A percentile compares a stretch with the other conserved stretches of the same genome.
Evolutionary conservation across 768 basidiomycete species (phyloP).

Genomic region (Mycena galopus): DNA sequence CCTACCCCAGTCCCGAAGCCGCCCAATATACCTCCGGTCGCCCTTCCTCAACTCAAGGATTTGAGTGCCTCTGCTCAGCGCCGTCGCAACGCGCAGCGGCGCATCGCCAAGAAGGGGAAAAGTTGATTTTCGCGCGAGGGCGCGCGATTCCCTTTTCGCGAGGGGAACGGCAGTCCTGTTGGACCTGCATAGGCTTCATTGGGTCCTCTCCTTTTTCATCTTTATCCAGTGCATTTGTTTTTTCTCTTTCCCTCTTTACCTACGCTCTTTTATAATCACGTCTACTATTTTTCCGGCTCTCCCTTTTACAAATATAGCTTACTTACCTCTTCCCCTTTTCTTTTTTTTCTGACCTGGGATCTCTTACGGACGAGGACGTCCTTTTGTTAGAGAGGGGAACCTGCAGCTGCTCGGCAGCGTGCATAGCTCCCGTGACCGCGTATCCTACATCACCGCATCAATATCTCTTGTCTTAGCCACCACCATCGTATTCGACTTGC

Average conservation of each 20-base stretch:
- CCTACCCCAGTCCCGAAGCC: neutral
- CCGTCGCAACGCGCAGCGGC: neutral
- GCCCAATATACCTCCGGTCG: neutral
- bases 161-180: neutral
- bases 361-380: conserved; percentile 1
- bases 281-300: neutral
- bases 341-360: neutral
- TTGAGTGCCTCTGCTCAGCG: neutral
- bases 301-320: too few relatives aligned
- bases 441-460: too few relatives aligned
- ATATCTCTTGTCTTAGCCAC: too few relatives aligned
- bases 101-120: neutral
- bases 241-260: neutral
- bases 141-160: neutral
- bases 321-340: too few relatives aligned
- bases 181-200: neutral
- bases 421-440: too few relatives aligned
- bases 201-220: neutral
- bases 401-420: too few relatives aligned
- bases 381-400: neutral
- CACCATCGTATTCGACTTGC: too few relatives aligned
- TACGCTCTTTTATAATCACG: neutral
- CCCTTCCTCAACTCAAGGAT: neutral
- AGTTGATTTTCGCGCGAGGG: neutral
- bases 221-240: neutral